Conservation (phyloP, 176 grass and related monocot species). For the Aegilops sharonensis region DNA sequence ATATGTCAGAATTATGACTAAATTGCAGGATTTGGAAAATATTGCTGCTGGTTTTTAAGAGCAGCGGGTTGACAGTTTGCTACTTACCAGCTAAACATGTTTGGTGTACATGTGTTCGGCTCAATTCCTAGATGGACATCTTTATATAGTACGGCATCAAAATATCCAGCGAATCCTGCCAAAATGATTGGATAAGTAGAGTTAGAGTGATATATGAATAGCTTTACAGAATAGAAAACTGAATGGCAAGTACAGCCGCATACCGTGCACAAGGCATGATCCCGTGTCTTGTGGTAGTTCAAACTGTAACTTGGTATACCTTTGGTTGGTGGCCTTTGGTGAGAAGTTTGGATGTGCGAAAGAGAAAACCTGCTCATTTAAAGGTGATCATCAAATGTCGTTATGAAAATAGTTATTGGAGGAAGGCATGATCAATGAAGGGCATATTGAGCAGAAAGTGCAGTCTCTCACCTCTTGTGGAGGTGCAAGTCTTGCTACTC, state of each 20-base stretch:
- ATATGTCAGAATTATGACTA: background rate
- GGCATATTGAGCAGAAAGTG: background rate
- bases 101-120: conserved; percentile 86
- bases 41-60: background rate
- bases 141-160: conserved; percentile 81
- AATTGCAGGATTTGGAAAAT: background rate
- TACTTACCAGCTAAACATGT: conserved; percentile 97
- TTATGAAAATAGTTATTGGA: background rate
- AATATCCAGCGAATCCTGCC: conserved; percentile 97
- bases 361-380: conserved; percentile 68
- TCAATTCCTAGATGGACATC: conserved; percentile 98
- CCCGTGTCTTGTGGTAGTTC: conserved; percentile 70
- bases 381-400: conserved; percentile 22
- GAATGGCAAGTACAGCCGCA: conserved; percentile 22
- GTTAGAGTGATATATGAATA: background rate
- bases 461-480: conserved; percentile 57
- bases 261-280: conserved; percentile 91
- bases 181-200: background rate
- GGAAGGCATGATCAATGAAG: background rate
- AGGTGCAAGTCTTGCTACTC: conserved; percentile 81
- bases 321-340: conserved; percentile 67
- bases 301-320: conserved; percentile 88
- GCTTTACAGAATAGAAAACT: background rate
- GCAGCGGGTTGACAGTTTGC: background rate
- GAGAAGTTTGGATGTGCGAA: conserved; percentile 77